These are phyloP conservation scores for Beauveria sp. DNA, from an alignment of 2,329 filamentous ascomycete species.

Conservation along the genomic window DNA sequence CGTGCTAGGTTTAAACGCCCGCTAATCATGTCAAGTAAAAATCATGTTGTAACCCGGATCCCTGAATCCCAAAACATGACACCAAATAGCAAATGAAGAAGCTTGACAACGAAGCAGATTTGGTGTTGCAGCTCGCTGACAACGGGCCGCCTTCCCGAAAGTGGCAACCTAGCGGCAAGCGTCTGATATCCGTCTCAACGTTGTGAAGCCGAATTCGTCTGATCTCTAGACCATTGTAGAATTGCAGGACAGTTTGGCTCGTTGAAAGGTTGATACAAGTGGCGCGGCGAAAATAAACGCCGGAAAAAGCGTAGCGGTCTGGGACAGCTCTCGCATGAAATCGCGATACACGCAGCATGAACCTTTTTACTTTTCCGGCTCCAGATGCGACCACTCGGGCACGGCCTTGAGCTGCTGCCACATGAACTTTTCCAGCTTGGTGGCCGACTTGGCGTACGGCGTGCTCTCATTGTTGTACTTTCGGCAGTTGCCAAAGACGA, in stretches of 20 bases:
- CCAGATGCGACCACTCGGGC: conserved; percentile 77
- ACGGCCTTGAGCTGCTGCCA: conserved; percentile 87
- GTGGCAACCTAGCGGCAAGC: not conserved
- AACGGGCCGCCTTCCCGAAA: not conserved
- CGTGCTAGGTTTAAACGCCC: not conserved
- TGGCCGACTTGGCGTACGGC: conserved; percentile 89
- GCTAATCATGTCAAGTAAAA: conserved; percentile 3
- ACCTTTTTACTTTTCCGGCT: conserved; percentile 35
- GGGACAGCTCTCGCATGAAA: too few relatives aligned
- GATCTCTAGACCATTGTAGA: too few relatives aligned
- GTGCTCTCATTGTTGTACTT: conserved; percentile 96
- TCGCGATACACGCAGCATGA: not conserved
- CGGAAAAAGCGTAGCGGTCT: too few relatives aligned
- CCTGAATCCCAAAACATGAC: not conserved
- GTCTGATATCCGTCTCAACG: not conserved
- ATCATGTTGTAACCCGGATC: not conserved
- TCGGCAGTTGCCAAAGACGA: conserved; percentile 91
- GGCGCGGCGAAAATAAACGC: too few relatives aligned
- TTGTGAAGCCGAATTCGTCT: not conserved
- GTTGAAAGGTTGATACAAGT: too few relatives aligned
- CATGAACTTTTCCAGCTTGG: conserved; percentile 90
- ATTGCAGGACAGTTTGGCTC: too few relatives aligned
- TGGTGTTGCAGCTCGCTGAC: not conserved
- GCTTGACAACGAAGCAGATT: not conserved
- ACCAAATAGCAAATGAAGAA: too few relatives aligned